phyloP scores from a whole-genome alignment of 306 rosid species.

The Rosa chinensis region DNA sequence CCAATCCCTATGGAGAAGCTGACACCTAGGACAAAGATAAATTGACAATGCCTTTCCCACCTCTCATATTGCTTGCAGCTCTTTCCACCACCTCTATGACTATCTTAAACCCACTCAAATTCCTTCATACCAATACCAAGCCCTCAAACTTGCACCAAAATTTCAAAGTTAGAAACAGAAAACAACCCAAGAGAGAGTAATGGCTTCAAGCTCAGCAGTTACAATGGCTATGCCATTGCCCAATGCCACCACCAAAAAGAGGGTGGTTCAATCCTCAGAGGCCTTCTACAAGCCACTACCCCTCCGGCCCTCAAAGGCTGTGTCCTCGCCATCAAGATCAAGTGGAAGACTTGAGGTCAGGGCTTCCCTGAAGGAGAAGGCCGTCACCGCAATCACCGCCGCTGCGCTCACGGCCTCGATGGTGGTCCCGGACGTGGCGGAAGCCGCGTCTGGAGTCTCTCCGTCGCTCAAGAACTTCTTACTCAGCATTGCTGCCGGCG shows the following conservation, averaged over 20 bases:
- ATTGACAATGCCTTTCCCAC: constrained; percentile 41
- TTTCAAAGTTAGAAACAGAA: constrained; percentile 7
- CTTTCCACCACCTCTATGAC: constrained; percentile 27
- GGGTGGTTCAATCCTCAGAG: constrained; percentile 38
- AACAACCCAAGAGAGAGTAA: constrained; percentile 10
- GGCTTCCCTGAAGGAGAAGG: constrained; percentile 92
- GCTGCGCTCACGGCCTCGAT: constrained; percentile 72
- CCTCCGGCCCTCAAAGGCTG: constrained; percentile 40
- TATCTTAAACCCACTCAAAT: constrained; percentile 23
- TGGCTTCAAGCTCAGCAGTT: constrained; percentile 80
- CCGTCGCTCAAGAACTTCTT: constrained; percentile 95
- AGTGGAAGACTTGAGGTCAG: constrained; percentile 50
- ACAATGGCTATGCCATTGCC: constrained; percentile 74
- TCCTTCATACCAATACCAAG: not conserved
- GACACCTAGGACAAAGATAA: constrained; percentile 70
- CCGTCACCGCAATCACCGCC: constrained; percentile 65
- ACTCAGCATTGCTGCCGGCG: constrained; percentile 95
- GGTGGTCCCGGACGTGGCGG: constrained; percentile 87
- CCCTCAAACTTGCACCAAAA: constrained; percentile 13
- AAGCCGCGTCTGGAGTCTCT: constrained; percentile 68
- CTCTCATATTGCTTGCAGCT: constrained; percentile 36
- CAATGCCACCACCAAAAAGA: constrained; percentile 44
- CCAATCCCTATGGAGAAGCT: constrained; percentile 36
- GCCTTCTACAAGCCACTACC: constrained; percentile 63
- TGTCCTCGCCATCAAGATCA: constrained; percentile 31